Percentiles rank a stretch among this genome's conserved stretches.
Evolutionary conservation across 2,329 filamentous ascomycete species (phyloP).

Genomic region (Pezicula neosporulosa): DNA sequence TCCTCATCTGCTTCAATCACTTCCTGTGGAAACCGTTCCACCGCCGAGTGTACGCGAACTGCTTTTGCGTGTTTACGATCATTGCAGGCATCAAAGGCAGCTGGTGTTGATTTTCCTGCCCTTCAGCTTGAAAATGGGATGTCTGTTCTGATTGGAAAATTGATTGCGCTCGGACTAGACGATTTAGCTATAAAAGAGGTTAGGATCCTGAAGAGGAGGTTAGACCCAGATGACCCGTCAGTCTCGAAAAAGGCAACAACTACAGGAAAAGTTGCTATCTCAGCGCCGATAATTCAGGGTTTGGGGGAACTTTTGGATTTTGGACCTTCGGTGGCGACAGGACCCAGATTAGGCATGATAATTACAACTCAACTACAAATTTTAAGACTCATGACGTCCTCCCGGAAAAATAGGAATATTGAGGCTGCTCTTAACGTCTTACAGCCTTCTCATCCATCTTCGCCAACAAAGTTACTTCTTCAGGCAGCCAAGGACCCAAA

Average conservation of each 20-base stretch:
- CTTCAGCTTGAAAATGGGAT: constrained; percentile 73
- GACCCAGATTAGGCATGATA: constrained; percentile 49
- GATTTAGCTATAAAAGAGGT: constrained; percentile 69
- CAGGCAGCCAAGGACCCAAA: constrained; percentile 35
- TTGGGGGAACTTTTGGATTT: constrained; percentile 63
- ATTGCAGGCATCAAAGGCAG: constrained; percentile 46
- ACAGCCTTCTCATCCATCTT: constrained; percentile 46
- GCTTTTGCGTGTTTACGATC: constrained; percentile 64
- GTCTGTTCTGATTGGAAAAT: constrained; percentile 63
- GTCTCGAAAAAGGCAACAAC: constrained; percentile 28
- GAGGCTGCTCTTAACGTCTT: constrained; percentile 56
- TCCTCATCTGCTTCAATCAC: constrained; percentile 30
- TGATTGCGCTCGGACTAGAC: constrained; percentile 61
- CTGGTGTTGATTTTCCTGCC: constrained; percentile 52
- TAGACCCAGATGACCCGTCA: constrained; percentile 43
- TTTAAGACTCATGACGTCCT: constrained; percentile 58
- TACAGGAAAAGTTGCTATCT: constrained; percentile 24
- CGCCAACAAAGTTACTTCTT: constrained; percentile 55
- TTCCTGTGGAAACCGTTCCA: constrained; percentile 30
- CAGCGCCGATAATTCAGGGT: constrained; percentile 22
- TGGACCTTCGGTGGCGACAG: constrained; percentile 37
- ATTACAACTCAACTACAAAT: constrained; percentile 62
- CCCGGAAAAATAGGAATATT: constrained; percentile 55
- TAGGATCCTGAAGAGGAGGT: constrained; percentile 57
- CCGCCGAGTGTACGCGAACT: constrained; percentile 60